Evolutionary conservation across 192 early-diverging fungal species (phyloP), one percentile per base, ranked within the genome.

Genomic region (Physocladia obscura): DNA sequence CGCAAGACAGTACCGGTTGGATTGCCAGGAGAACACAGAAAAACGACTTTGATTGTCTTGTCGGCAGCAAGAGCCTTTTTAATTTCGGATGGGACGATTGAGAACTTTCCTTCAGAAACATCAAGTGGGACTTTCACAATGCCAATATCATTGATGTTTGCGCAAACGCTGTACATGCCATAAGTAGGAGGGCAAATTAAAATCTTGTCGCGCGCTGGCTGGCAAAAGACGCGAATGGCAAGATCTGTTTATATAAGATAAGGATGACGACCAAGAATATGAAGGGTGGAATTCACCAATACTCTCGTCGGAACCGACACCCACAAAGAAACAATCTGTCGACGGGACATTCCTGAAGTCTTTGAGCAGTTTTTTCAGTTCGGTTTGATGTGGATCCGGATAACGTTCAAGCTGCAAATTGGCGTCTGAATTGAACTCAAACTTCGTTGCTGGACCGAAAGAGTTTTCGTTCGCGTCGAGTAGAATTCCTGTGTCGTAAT

Each of bases 381-480:
- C 73, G n/a, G 68, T 54, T 35, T 97, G 95, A 76, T 92, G 84
- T 47, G 97, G 97, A 73, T 98, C 95, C 35, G 97, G 97, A 81
- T 99, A 99, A 56, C 96, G 83, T 79, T 98, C 89, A 51, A 97
- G 88, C 50, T 89, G 74, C 32, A 79, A 47, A 2, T 54, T 71
- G 52, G 64, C 40, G 49, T 75, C 50, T 8, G 63, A 34, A 72
- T 57, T 36, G n/a, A 19, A 11, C 3, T 68, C 37, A 11, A 19
- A 11, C 3, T 68, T 37, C 3, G 78, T 34, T 21, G 73, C 39
- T 0, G 89, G 79, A 0, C 98, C 98, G 74, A 90, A 93, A 58
- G 93, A 87, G 84, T 99, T 99, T 76, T 99, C 96, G 76, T 99
- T 99, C 34, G 98, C 96, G 72, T 99, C 96, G n/a, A 99, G 87